A percentile compares a stretch with the other conserved stretches of the same genome.
These are phyloP conservation scores for Phytophthora ohioensis DNA, from an alignment of 352 stramenopile species.

Conservation along the genomic window DNA sequence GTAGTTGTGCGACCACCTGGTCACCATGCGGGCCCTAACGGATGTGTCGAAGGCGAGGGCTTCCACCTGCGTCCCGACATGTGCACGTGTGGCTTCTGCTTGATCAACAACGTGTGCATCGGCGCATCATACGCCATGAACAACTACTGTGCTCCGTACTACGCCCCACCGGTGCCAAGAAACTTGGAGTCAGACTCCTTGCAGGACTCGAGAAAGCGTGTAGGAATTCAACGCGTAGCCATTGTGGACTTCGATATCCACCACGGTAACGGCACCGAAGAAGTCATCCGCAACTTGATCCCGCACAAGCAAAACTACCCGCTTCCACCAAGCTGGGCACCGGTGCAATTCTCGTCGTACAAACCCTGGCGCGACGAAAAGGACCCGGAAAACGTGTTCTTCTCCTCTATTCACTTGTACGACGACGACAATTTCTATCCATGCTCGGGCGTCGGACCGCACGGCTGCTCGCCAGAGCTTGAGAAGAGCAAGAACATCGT, in stretches of 20 bases:
- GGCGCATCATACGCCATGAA: constrained; percentile 65
- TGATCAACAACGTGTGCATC: constrained; percentile 80
- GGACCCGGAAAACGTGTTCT: constrained; percentile 73
- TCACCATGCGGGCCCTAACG: constrained; percentile 70
- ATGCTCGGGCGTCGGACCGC: constrained; percentile 56
- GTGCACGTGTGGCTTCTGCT: constrained; percentile 72
- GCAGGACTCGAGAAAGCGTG: constrained; percentile 18
- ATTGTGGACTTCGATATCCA: constrained; percentile 82
- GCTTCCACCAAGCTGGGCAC: constrained; percentile 68
- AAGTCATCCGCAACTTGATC: constrained; percentile 70
- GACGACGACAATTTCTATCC: constrained; percentile 77
- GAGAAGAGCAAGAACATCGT: constrained; percentile 56
- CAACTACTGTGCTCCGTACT: constrained; percentile 57
- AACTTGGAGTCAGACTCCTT: constrained; percentile 1
- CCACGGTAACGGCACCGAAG: constrained; percentile 72
- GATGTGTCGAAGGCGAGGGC: constrained; percentile 60
- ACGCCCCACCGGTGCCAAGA: constrained; percentile 22
- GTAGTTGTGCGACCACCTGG: constrained; percentile 65
- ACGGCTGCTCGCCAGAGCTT: constrained; percentile 61
- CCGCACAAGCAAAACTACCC: constrained; percentile 73
- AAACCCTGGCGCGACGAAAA: constrained; percentile 74
- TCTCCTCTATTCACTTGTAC: constrained; percentile 69
- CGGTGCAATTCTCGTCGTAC: constrained; percentile 66
- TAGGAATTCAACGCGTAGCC: constrained; percentile 52
- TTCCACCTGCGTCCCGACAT: constrained; percentile 64